A percentile compares a stretch with the other conserved stretches of the same genome.
These are phyloP conservation scores for Candida ipomoeae DNA, from an alignment of 805 yeast species.

Conservation along the genomic window DNA sequence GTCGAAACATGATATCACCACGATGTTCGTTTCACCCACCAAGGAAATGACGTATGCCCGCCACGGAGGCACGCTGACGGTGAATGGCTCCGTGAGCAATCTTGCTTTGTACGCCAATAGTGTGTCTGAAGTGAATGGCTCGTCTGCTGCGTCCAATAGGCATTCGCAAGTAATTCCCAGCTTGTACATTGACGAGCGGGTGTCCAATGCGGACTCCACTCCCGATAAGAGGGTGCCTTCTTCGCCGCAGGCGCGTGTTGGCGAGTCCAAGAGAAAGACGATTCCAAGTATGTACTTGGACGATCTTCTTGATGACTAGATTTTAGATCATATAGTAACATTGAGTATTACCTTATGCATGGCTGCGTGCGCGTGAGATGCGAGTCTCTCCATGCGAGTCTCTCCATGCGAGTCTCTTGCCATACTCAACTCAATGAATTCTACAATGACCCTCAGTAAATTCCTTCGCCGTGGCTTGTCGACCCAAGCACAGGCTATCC, in stretches of 20 bases:
- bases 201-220: conserved; percentile 32
- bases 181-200: conserved; percentile 37
- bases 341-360: not conserved
- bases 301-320: conserved; percentile 40
- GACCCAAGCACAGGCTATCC: not conserved
- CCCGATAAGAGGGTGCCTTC: conserved; percentile 12
- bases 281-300: conserved; percentile 50
- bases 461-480: not conserved
- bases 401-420: not conserved
- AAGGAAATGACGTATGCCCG: conserved; percentile 56
- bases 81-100: conserved; percentile 18
- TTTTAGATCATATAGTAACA: not conserved
- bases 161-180: conserved; percentile 33
- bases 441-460: not conserved
- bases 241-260: conserved; percentile 9
- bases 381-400: not conserved
- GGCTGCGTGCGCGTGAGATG: not conserved
- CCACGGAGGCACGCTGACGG: conserved; percentile 12
- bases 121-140: conserved; percentile 18
- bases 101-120: conserved; percentile 12
- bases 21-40: conserved; percentile 75
- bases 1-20: conserved; percentile 39
- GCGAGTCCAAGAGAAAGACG: conserved; percentile 25
- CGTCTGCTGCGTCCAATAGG: conserved; percentile 20
- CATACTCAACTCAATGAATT: not conserved